Evolutionary conservation across 192 early-diverging fungal genomes (phyloP).

Genomic region (Backusella australiensis): DNA sequence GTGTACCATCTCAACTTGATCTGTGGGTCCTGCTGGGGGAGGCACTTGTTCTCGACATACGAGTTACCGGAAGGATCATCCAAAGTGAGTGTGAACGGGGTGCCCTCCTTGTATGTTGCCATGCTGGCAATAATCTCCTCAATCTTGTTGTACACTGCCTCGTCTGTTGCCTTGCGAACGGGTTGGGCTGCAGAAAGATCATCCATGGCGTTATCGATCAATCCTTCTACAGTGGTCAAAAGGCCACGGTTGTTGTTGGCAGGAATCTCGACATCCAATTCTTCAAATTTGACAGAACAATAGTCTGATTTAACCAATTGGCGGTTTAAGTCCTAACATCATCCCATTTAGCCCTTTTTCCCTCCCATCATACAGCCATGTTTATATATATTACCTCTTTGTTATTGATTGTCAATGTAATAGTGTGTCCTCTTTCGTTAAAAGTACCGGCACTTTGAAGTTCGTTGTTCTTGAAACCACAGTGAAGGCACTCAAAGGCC

Average conservation of each 20-base stretch:
- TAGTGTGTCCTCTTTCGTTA: constrained; percentile 76
- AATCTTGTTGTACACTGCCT: constrained; percentile 72
- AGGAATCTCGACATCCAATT: constrained; percentile 90
- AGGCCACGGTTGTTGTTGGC: constrained; percentile 67
- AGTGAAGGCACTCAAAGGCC: constrained; percentile 88
- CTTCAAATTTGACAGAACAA: constrained; percentile 72
- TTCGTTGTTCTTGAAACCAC: constrained; percentile 87
- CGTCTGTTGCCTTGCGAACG: constrained; percentile 66
- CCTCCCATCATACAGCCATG: neutral
- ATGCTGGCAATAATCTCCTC: constrained; percentile 65
- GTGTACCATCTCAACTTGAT: constrained; percentile 63
- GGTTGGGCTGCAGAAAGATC: constrained; percentile 79
- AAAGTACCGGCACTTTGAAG: constrained; percentile 82
- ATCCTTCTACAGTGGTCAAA: constrained; percentile 91
- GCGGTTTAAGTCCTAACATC: constrained; percentile 72
- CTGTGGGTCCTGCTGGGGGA: constrained; percentile 75
- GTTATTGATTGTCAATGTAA: constrained; percentile 57
- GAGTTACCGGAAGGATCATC: constrained; percentile 93
- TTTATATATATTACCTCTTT: constrained; percentile 42
- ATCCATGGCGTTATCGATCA: constrained; percentile 73
- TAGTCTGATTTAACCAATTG: constrained; percentile 89
- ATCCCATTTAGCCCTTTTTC: neutral
- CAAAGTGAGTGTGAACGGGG: constrained; percentile 70
- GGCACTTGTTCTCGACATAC: constrained; percentile 85
- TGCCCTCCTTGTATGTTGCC: constrained; percentile 53